Evolutionary conservation across 768 basidiomycete genomes (phyloP), one percentile per base, ranked within the genome.

Genomic region (Solioccasus polychromus): DNA sequence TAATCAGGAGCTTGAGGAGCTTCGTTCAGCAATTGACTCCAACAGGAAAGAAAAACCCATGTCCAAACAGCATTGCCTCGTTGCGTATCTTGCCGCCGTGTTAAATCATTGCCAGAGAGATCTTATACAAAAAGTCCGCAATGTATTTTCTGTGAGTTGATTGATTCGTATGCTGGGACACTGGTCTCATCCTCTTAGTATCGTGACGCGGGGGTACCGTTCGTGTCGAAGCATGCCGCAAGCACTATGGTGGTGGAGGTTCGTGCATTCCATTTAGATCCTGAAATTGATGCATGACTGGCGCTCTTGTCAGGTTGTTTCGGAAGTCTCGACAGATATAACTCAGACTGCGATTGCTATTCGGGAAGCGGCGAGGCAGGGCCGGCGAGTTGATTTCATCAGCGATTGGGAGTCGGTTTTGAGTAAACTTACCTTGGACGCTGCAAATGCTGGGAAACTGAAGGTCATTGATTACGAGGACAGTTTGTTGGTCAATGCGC

Each of bases 11-110:
- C 38, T 60, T 14, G 22, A 22, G 7, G 32, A 14, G 9, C 54
- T 57, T 40, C 39, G 47, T 26, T 47, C 42, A 4, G 31, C 24
- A 35, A 44, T 61, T 22, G 30, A 26, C 3, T 11, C 15, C 2
- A 5, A 19, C 6, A 12, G 18, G 15, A 17, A 25, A 10, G 25
- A 24, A 19, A 17, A 25, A n/a, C 22, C 17, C 17, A 20, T 56
- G 9, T 58, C 63, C 2, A 42, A 42, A 14, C 59, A 67, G 4
- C 64, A 68, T 39, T 65, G 61, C 44, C 50, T 69, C 38, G 55
- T 54, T 1, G 62, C 65, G 11, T 63, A 58, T 37, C 22, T 67
- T 15, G 49, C 59, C 18, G 29, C 51, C 5, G 44, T 53, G 6
- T 37, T 67, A 14, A 62, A 64, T 25, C 20, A 45, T 2, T 47